A percentile compares a stretch with the other conserved stretches of the same genome.
These are phyloP conservation scores for Fusarium pininemorale DNA, from an alignment of 2,329 filamentous ascomycete species.

Conservation along the genomic window DNA sequence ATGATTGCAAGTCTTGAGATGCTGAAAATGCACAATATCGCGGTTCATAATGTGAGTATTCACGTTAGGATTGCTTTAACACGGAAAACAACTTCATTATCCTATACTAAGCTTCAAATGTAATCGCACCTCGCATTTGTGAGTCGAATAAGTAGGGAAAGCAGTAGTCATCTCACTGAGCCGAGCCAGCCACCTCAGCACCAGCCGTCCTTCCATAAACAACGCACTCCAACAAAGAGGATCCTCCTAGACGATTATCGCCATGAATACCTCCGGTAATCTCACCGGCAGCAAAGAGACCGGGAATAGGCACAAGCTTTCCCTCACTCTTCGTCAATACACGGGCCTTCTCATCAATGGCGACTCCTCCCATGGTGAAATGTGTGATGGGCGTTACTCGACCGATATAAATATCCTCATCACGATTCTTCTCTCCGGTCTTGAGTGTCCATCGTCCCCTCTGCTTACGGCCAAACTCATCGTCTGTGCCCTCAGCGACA, in stretches of 20 bases:
- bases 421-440: constrained; percentile 53
- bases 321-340: constrained; percentile 54
- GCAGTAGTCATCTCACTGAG: background rate
- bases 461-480: constrained; percentile 57
- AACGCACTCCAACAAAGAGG: constrained; percentile 69
- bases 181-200: constrained; percentile 24
- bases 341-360: constrained; percentile 63
- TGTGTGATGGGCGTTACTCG: constrained; percentile 70
- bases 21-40: too few relatives aligned
- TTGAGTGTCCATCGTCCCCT: constrained; percentile 66
- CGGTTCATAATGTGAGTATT: background rate
- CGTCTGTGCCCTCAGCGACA: constrained; percentile 51
- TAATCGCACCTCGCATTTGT: constrained; percentile 34
- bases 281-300: constrained; percentile 71
- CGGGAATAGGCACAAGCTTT: constrained; percentile 56
- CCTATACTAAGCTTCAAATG: background rate
- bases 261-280: constrained; percentile 72
- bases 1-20: too few relatives aligned
- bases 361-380: constrained; percentile 73
- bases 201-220: constrained; percentile 70
- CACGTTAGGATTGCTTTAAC: background rate
- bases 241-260: constrained; percentile 69
- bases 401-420: constrained; percentile 66
- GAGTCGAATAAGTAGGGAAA: constrained; percentile 9
- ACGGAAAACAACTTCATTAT: too few relatives aligned